Conservation (phyloP, 2,329 filamentous ascomycete species). For the Coleophoma cylindrospora region DNA sequence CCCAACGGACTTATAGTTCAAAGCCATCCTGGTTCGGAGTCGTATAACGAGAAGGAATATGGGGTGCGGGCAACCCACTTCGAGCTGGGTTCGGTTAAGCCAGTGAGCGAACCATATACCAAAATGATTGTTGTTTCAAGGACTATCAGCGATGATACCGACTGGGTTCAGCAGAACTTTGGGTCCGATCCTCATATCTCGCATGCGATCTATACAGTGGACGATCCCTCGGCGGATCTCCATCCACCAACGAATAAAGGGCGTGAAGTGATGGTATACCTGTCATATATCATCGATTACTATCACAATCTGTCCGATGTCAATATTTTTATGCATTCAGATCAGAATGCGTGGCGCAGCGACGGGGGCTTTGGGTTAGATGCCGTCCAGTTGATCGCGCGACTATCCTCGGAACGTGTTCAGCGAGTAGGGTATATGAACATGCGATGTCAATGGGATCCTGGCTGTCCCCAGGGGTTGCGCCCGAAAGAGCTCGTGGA, state of each 20-base stretch:
- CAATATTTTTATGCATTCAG: conserved; percentile 33
- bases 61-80: conserved; percentile 3
- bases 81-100: conserved; percentile 5
- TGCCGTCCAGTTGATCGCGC: conserved; percentile 26
- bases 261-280: conserved; percentile 22
- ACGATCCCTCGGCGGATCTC: conserved; percentile 26
- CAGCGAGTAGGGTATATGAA: conserved; percentile 52
- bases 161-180: conserved; percentile 19
- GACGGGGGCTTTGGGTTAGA: conserved; percentile 18
- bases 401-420: conserved; percentile 28
- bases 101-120: conserved; percentile 10
- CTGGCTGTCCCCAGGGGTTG: conserved; percentile 49
- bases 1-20: too few relatives aligned
- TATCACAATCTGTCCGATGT: conserved; percentile 44
- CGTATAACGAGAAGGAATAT: not conserved
- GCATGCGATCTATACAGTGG: conserved; percentile 16
- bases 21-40: too few relatives aligned
- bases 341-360: conserved; percentile 36
- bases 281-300: conserved; percentile 58
- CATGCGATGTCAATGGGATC: conserved; percentile 53
- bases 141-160: conserved; percentile 12
- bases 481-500: conserved; percentile 31
- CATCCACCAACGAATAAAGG: conserved; percentile 45
- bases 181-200: conserved; percentile 5
- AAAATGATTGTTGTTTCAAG: conserved; percentile 15